A percentile compares a stretch with the other conserved stretches of the same genome.
Conservation (phyloP, 139 green algal genomes). For the Yamagishiella unicocca region DNA sequence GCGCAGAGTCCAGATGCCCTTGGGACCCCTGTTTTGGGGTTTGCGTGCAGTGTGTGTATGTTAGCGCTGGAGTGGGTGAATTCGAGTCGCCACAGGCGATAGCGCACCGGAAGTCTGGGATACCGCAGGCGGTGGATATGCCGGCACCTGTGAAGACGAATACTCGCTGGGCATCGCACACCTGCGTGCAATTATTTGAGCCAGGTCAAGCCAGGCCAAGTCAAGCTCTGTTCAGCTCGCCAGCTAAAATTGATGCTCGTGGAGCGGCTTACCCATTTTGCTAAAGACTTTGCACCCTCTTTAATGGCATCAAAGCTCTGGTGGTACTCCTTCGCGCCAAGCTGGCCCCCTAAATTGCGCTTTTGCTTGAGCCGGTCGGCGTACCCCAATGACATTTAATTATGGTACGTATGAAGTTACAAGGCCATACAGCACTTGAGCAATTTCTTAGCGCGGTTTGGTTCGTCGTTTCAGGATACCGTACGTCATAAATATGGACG, state of each 20-base stretch:
- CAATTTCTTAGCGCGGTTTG: too few species aligned
- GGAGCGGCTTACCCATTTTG: slow-evolving; percentile 60
- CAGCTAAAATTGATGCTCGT: too few species aligned
- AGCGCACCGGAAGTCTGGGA: slow-evolving; percentile 88
- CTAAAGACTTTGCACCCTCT: slow-evolving; percentile 65
- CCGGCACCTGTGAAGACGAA: slow-evolving; percentile 95
- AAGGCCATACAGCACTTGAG: background rate
- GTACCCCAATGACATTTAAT: slow-evolving; percentile 39
- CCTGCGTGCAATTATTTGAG: too few species aligned
- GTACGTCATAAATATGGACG: too few species aligned
- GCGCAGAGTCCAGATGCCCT: slow-evolving; percentile 94
- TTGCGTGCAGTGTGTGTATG: background rate
- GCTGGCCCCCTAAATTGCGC: slow-evolving; percentile 83
- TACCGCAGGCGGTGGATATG: slow-evolving; percentile 92
- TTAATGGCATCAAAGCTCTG: slow-evolving; percentile 61
- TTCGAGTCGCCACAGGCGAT: background rate
- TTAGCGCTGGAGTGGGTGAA: background rate
- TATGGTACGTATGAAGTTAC: background rate
- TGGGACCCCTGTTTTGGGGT: slow-evolving; percentile 76
- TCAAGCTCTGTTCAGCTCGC: too few species aligned
- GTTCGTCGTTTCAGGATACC: too few species aligned
- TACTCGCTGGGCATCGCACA: slow-evolving; percentile 53
- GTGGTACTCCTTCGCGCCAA: slow-evolving; percentile 78
- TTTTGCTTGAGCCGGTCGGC: slow-evolving; percentile 73
- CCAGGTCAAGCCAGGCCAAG: too few species aligned